Evolutionary conservation across 1,284 basidiomycete species (phyloP), one percentile per base, ranked within the genome.

Genomic region (Fomes fomentarius): DNA sequence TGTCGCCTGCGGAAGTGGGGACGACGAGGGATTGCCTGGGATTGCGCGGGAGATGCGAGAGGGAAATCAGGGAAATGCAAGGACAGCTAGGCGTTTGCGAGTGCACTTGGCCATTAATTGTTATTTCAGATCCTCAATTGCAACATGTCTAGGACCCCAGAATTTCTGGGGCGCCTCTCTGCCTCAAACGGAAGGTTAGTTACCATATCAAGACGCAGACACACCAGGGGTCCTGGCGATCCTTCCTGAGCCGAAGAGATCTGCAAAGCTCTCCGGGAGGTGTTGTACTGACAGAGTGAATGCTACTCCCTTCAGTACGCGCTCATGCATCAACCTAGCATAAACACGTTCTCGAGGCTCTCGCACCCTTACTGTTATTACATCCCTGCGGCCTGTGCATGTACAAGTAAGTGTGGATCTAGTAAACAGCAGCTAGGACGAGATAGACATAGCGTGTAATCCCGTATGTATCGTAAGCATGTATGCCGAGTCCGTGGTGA

Each of bases 361-460:
- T n/a, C n/a, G n/a, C n/a, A n/a, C n/a, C n/a, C n/a, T n/a, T 41
- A 21, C 33, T 47, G 31, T 52, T 52, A 41, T 34, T 52, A 52
- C 51, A 52, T 44, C 38, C n/a, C 51, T 34, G 38, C 44, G 19
- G 50, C 33, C 38, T 35, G 30, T 28, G 41, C 17, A 39, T 46
- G 39, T 52, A 46, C 50, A 52, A 39, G 50, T 24, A 21, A 19
- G 28, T 46, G 19, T 50, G 41, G 7, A 52, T 47, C 51, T 47
- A 52, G 44, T 42, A 17, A 47, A 52, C 51, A 52, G 44, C 43
- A 40, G 50, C 37, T 33, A 19, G 50, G 28, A 52, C 43, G 44
- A n/a, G 19, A 34, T 6, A 19, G 12, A 28, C 30, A 24, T 35
- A 38, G 45, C 33, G 22, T 31, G 22, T 28, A 24, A 42, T n/a